Percentiles rank a stretch among this genome's conserved stretches.
These are phyloP conservation scores for Malbranchea cinnamomea DNA, from an alignment of 2,329 filamentous ascomycete genomes.

Conservation along the genomic window DNA sequence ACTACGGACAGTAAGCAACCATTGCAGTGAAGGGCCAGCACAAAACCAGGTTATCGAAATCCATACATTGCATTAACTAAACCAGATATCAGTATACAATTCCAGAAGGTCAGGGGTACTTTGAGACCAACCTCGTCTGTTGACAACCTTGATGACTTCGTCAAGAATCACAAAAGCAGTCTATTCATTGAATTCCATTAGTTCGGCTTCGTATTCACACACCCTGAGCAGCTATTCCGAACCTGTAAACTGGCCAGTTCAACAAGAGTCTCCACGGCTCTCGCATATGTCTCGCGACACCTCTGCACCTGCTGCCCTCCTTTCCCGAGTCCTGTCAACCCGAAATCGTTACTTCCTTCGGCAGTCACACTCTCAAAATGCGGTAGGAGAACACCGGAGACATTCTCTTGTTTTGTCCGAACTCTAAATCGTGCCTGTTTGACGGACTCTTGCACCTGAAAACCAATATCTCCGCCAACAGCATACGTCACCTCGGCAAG, in stretches of 20 bases:
- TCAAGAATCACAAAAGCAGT: conserved; percentile 96
- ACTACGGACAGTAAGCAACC: conserved; percentile 14
- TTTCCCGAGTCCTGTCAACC: conserved; percentile 86
- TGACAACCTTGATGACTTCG: conserved; percentile 98
- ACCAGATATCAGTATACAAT: neutral
- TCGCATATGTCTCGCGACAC: conserved; percentile 87
- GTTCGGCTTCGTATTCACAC: neutral
- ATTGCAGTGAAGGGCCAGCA: no score
- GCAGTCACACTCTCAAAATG: conserved; percentile 82
- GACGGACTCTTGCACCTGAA: conserved; percentile 93
- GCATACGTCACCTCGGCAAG: conserved; percentile 95
- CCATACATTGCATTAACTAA: conserved; percentile 9
- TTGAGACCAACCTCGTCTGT: no score
- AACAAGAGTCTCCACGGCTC: conserved; percentile 89
- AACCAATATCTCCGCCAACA: conserved; percentile 86
- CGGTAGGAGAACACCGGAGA: conserved; percentile 87
- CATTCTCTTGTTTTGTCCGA: conserved; percentile 93
- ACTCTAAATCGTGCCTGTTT: conserved; percentile 86
- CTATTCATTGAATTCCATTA: conserved; percentile 23
- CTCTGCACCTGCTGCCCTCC: conserved; percentile 93
- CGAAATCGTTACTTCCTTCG: conserved; percentile 90
- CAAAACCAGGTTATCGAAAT: no score
- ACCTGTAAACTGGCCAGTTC: conserved; percentile 82
- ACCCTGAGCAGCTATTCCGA: neutral
- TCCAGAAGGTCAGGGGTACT: neutral